Conservation (phyloP, 2,329 filamentous ascomycete species). For the Xylariaceae sp. region DNA sequence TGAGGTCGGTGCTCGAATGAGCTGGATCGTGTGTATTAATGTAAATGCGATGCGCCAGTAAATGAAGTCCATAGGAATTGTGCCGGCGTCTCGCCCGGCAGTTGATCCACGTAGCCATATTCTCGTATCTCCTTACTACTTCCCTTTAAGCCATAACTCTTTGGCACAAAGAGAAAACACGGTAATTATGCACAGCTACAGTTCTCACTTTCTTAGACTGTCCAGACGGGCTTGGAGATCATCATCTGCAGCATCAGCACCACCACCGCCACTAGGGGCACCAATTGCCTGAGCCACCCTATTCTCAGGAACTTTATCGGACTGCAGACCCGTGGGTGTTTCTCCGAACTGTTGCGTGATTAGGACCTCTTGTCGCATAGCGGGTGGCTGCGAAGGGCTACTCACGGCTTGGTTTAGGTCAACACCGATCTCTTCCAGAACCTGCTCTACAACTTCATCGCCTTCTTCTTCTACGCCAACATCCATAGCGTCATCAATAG, state of each 20-base stretch:
- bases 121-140: constrained; percentile 3
- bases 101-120: constrained; percentile 7
- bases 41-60: not conserved
- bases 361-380: constrained; percentile 30
- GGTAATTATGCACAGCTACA: not conserved
- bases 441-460: constrained; percentile 95
- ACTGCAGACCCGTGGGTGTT: constrained; percentile 84
- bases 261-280: constrained; percentile 60
- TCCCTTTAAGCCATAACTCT: not conserved
- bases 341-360: constrained; percentile 75
- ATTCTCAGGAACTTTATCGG: constrained; percentile 72
- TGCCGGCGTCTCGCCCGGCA: constrained; percentile 3
- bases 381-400: constrained; percentile 30
- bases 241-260: constrained; percentile 77
- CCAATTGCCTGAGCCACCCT: constrained; percentile 88
- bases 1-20: constrained; percentile 41
- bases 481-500: constrained; percentile 95
- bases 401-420: constrained; percentile 88
- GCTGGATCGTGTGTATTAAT: constrained; percentile 9
- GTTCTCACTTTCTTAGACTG: constrained; percentile 69
- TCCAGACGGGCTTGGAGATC: constrained; percentile 93
- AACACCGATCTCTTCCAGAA: constrained; percentile 94
- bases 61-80: constrained; percentile 4
- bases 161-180: not conserved
- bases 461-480: constrained; percentile 90